phyloP scores from a whole-genome alignment of 805 yeast genomes.

The Wickerhamiella lipophila region DNA sequence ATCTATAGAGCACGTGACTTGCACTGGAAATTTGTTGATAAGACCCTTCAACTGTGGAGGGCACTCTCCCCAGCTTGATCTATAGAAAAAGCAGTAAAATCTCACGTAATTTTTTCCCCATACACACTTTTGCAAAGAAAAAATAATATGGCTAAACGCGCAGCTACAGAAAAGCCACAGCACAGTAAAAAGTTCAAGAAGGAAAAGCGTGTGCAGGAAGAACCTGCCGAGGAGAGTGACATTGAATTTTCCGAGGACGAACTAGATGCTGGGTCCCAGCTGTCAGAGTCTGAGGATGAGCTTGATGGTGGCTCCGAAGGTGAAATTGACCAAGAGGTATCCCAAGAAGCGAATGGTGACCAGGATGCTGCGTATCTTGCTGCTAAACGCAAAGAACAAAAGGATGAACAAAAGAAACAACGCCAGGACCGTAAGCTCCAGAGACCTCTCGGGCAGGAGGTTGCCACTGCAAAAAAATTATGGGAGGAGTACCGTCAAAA shows the following conservation, averaged over 20 bases:
- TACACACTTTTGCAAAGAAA: constrained; percentile 1
- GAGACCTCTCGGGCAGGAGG: constrained; percentile 77
- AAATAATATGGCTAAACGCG: constrained; percentile 10
- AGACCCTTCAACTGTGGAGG: too few species aligned
- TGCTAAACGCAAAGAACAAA: constrained; percentile 51
- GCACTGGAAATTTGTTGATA: background rate
- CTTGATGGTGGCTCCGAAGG: constrained; percentile 15
- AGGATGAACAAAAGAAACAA: constrained; percentile 46
- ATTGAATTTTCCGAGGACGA: constrained; percentile 14
- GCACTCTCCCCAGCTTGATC: background rate
- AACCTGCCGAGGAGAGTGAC: constrained; percentile 2
- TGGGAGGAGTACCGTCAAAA: constrained; percentile 91
- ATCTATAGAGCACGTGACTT: constrained; percentile 4
- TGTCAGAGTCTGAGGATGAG: constrained; percentile 12
- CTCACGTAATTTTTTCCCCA: constrained; percentile 5
- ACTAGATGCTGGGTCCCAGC: constrained; percentile 7
- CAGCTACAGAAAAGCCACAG: constrained; percentile 21
- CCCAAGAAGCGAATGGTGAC: constrained; percentile 16
- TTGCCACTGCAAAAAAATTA: constrained; percentile 66
- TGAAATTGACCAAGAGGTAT: constrained; percentile 16
- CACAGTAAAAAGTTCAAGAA: constrained; percentile 24
- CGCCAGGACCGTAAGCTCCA: constrained; percentile 73
- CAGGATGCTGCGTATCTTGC: constrained; percentile 16
- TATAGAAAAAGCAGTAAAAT: background rate
- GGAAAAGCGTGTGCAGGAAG: constrained; percentile 16